Evolutionary conservation across 2,329 filamentous ascomycete genomes (phyloP), one percentile per base, ranked within the genome.

Genomic region (Westerdykella sp.): DNA sequence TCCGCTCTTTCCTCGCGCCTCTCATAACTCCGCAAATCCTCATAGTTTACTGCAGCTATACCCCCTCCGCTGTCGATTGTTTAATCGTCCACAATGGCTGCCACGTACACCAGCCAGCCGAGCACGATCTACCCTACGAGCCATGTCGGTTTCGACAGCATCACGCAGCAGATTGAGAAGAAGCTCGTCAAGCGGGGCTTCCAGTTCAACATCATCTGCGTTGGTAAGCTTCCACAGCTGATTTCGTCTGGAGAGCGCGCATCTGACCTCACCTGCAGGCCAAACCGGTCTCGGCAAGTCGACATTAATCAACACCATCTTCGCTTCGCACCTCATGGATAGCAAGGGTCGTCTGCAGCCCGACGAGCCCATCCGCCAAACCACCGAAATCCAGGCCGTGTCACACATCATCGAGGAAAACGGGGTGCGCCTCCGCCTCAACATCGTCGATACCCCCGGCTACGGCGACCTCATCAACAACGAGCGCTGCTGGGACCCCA

Each of bases 111-210:
- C 47, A 67, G 71, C 56, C 67, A 72, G 63, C 61, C 65, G 42
- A 60, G 60, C 42, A 74, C 74, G 55, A 79, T 84, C 69, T 93
- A 87, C 73, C 93, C 93, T 66, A 84, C 93, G 71, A 95, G 85
- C 84, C 93, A 97, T 79, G 93, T 98, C 72, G 93, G 93, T 81
- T 98, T 98, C 78, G 93, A 98, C 78, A 96, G 89, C 78, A 98
- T 98, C 79, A 98, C 93, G 62, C 89, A 85, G 59, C 93, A 98
- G 79, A 98, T 98, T 63, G 93, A 98, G 84, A 86, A 87, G 77
- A 98, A 98, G 85, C 85, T 97, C 69, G 73, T 98, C 76, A 98
- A 98, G 81, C 89, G 93, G 74, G 93, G 93, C 63, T 98, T 98
- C 74, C 93, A 98, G 74, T 98, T 98, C 83, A 98, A 98, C 71